These are phyloP conservation scores for Monascus purpureus DNA, from an alignment of 495 filamentous ascomycete genomes.

Conservation along the genomic window DNA sequence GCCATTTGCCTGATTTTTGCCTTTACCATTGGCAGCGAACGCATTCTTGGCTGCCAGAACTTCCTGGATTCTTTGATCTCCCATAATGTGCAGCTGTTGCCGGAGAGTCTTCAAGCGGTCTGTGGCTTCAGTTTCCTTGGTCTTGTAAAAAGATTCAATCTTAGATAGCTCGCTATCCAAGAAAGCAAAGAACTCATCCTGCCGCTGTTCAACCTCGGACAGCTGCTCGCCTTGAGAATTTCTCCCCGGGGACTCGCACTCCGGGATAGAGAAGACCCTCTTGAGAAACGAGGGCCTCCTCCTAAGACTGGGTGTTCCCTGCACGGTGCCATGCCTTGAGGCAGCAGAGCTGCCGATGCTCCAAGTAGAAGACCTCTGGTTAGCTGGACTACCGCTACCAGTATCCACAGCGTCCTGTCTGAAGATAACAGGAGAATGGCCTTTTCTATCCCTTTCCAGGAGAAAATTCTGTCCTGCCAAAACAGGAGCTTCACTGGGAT, in stretches of 20 bases:
- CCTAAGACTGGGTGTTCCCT: background rate
- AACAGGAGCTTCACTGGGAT: slow-evolving; percentile 19
- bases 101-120: slow-evolving; percentile 54
- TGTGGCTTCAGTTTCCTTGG: slow-evolving; percentile 68
- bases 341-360: background rate
- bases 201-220: slow-evolving; percentile 41
- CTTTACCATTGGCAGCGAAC: slow-evolving; percentile 12
- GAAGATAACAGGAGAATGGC: slow-evolving; percentile 17
- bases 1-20: slow-evolving; percentile 7
- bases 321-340: background rate
- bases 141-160: slow-evolving; percentile 71
- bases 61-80: slow-evolving; percentile 61
- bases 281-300: slow-evolving; percentile 21
- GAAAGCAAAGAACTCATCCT: slow-evolving; percentile 67
- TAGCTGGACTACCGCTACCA: slow-evolving; percentile 1
- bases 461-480: slow-evolving; percentile 11
- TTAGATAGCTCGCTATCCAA: slow-evolving; percentile 70
- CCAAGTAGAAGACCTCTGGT: slow-evolving; percentile 1
- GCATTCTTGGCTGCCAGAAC: slow-evolving; percentile 27
- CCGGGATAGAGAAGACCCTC: slow-evolving; percentile 21
- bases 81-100: slow-evolving; percentile 78
- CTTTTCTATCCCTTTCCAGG: slow-evolving; percentile 4
- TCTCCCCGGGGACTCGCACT: slow-evolving; percentile 16
- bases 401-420: slow-evolving; percentile 7
- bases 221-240: slow-evolving; percentile 22